Percentiles rank a stretch among this genome's conserved stretches.
Conservation (phyloP, 306 rosid species). For the Lathyrus oleraceus region DNA sequence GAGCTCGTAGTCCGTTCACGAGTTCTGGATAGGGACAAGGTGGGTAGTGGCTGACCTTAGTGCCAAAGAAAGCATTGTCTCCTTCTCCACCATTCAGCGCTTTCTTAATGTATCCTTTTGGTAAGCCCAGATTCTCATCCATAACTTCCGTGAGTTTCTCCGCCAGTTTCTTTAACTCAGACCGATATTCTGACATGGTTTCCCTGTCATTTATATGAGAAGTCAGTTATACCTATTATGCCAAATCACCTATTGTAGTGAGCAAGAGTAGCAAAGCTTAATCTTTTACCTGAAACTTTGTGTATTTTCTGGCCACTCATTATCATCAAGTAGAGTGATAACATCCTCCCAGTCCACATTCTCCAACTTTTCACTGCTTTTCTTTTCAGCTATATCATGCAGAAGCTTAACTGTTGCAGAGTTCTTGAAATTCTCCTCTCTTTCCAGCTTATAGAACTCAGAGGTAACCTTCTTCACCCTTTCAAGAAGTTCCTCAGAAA, state of each 20-base stretch:
- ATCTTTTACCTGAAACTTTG: slow-evolving; percentile 56
- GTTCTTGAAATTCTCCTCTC: slow-evolving; percentile 77
- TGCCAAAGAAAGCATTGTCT: slow-evolving; percentile 79
- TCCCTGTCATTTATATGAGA: slow-evolving; percentile 54
- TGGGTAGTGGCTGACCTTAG: slow-evolving; percentile 98
- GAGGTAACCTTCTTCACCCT: slow-evolving; percentile 81
- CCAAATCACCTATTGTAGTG: neutral
- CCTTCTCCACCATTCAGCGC: slow-evolving; percentile 70
- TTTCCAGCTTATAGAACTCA: slow-evolving; percentile 70
- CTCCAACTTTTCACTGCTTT: slow-evolving; percentile 54
- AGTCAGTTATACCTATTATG: slow-evolving; percentile 27
- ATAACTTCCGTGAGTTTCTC: slow-evolving; percentile 73
- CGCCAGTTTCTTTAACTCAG: slow-evolving; percentile 70
- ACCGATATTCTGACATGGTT: slow-evolving; percentile 75
- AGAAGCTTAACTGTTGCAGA: slow-evolving; percentile 54
- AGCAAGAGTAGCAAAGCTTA: neutral
- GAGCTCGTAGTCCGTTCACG: slow-evolving; percentile 87
- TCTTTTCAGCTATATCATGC: slow-evolving; percentile 52
- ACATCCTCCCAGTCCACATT: slow-evolving; percentile 95
- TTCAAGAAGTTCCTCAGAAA: slow-evolving; percentile 80
- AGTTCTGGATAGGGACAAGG: slow-evolving; percentile 83
- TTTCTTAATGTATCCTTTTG: slow-evolving; percentile 69
- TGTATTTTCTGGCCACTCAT: slow-evolving; percentile 75
- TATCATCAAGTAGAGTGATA: slow-evolving; percentile 66
- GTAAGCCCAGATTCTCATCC: slow-evolving; percentile 87